These are phyloP conservation scores for Aspergillus ochraceus DNA, from an alignment of 2,329 filamentous ascomycete genomes.

Conservation along the genomic window DNA sequence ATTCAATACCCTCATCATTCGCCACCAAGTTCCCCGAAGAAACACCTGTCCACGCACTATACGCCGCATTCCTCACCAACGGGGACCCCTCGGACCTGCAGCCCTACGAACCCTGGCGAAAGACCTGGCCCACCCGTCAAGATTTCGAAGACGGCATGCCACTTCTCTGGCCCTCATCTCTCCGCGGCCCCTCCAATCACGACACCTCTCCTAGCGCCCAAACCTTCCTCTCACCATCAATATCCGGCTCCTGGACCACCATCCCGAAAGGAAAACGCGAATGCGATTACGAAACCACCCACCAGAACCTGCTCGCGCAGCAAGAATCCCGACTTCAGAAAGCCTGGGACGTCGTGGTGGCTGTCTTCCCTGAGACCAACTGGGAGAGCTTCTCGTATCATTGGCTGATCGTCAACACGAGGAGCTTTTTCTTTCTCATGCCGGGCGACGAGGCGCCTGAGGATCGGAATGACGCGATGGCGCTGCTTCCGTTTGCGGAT, in stretches of 20 bases:
- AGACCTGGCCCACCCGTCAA: slow-evolving; percentile 63
- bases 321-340: slow-evolving; percentile 56
- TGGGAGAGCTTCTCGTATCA: slow-evolving; percentile 53
- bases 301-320: slow-evolving; percentile 42
- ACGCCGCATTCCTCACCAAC: slow-evolving; percentile 68
- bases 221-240: slow-evolving; percentile 34
- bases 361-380: slow-evolving; percentile 45
- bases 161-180: slow-evolving; percentile 51
- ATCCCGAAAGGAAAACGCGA: slow-evolving; percentile 23
- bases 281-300: slow-evolving; percentile 29
- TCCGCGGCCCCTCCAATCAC: slow-evolving; percentile 39
- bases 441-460: slow-evolving; percentile 38
- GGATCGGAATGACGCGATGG: slow-evolving; percentile 47
- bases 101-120: slow-evolving; percentile 60
- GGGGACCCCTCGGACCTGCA: slow-evolving; percentile 44
- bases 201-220: slow-evolving; percentile 17
- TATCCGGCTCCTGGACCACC: slow-evolving; percentile 39
- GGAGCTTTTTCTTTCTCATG: slow-evolving; percentile 60
- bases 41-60: slow-evolving; percentile 67
- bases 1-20: slow-evolving; percentile 58
- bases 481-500: slow-evolving; percentile 47
- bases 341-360: slow-evolving; percentile 50
- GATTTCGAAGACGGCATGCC: slow-evolving; percentile 63
- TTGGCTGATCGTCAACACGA: slow-evolving; percentile 62
- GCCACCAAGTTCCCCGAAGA: slow-evolving; percentile 52